Evolutionary conservation across 805 yeast species (phyloP).

Genomic region (Starmerella gropengiesseri): DNA sequence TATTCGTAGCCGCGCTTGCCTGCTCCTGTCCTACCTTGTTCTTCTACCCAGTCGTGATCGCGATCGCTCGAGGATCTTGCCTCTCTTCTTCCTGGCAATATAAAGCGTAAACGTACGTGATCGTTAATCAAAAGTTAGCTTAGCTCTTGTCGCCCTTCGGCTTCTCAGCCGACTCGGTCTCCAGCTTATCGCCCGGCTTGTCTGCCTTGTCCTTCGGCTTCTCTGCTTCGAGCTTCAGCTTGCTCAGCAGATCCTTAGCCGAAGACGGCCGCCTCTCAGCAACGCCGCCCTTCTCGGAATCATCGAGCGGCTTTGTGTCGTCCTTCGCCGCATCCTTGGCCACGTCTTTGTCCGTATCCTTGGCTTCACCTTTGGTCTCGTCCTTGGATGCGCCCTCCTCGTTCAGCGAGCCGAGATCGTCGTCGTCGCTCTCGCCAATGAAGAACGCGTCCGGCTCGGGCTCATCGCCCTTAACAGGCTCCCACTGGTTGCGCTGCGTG

Average conservation of each 20-base stretch:
- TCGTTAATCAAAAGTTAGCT: not conserved
- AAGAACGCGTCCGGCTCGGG: conserved; percentile 26
- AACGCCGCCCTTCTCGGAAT: not conserved
- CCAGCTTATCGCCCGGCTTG: not conserved
- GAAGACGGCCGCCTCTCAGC: not conserved
- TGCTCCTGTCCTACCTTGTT: too few species aligned
- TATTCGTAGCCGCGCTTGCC: too few species aligned
- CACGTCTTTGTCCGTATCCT: not conserved
- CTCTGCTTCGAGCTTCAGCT: conserved; percentile 5
- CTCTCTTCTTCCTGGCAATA: not conserved
- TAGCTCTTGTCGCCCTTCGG: not conserved
- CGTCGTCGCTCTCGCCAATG: conserved; percentile 27
- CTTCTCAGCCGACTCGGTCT: not conserved
- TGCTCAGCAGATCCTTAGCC: conserved; percentile 12
- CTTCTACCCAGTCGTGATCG: too few species aligned
- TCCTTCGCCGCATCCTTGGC: not conserved
- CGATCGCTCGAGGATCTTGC: too few species aligned
- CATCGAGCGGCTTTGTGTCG: conserved; percentile 2
- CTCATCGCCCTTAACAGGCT: conserved; percentile 13
- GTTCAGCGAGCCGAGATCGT: conserved; percentile 20
- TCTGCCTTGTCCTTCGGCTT: not conserved
- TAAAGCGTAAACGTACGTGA: not conserved
- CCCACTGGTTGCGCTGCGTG: conserved; percentile 2
- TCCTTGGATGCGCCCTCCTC: conserved; percentile 13
- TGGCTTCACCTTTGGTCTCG: conserved; percentile 1